Base-by-base conservation (phyloP, 768 basidiomycete species). In the Sarcomyxa edulis region DNA sequence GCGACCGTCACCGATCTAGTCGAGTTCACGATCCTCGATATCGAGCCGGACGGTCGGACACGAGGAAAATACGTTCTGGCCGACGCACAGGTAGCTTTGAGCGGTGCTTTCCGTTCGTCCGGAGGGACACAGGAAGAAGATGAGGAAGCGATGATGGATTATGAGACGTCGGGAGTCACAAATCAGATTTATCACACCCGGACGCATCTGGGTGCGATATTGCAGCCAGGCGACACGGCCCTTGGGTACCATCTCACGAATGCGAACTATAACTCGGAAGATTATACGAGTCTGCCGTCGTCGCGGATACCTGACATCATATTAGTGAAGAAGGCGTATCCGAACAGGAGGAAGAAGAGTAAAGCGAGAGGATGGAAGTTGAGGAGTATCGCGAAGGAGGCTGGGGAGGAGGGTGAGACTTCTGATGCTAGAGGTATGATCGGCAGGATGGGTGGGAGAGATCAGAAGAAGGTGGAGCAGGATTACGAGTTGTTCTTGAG, bases 401-500 rank as follows among this genome's bases (percentile, higher is more conserved):
- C 76, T 7, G 91, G 86, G 7, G 91, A 92, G 56, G 86, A 86
- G 26, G 88, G 41, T 18, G 85, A 91, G 54, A 84, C 81, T 10
- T 74, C 83, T 21, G 72, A 66, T 33, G 84, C 78, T 23, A 68
- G 88, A 29, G 93, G 93, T 39, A 83, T 92, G n/a, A 81, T 95
- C 30, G 93, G 93, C 1, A 68, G 91, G 32, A 72, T 85, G 73
- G 93, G 93, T 8, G 93, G 92, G 24, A 69, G 91, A 32, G 93
- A 95, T 63, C 76, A 81, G 61, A 82, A 75, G 66, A 92, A 93
- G 69, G 89, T 98, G 42, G 93, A 97, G 49, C 82, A 90, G 56
- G 95, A 99, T 56, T 99, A 98, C 61, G 96, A 98, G 67, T 47
- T 89, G 35, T 99, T 99, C 78, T 65, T 98, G 61, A 76, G 86